Evolutionary conservation across 2,329 filamentous ascomycete species (phyloP).

Genomic region (Fusarium nisikadoi): DNA sequence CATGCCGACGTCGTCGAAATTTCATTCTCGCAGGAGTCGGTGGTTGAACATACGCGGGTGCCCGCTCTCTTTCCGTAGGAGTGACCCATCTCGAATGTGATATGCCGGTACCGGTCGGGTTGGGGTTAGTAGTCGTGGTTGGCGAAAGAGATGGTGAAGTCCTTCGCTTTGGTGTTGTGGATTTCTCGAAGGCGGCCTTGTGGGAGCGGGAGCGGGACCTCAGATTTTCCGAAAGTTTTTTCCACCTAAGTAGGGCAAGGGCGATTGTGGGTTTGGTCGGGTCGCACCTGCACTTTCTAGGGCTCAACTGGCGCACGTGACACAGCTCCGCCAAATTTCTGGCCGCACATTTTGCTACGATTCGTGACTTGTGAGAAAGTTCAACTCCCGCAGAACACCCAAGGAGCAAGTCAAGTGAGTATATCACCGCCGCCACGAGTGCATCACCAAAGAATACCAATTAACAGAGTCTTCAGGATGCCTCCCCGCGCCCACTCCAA

Average conservation of each 20-base stretch:
- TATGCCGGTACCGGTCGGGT: constrained; percentile 51
- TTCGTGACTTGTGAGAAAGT: constrained; percentile 44
- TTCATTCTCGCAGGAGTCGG: constrained; percentile 20
- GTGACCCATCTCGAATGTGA: constrained; percentile 81
- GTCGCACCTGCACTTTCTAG: constrained; percentile 39
- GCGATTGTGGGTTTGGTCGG: constrained; percentile 26
- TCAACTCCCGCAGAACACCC: constrained; percentile 51
- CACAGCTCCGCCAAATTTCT: constrained; percentile 44
- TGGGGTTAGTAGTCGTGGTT: constrained; percentile 58
- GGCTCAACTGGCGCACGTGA: constrained; percentile 49
- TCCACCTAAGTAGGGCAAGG: constrained; percentile 50
- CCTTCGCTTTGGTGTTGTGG: constrained; percentile 50
- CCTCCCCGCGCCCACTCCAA: constrained; percentile 83
- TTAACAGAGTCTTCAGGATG: constrained; percentile 51
- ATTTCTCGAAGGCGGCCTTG: constrained; percentile 52
- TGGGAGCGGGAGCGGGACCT: constrained; percentile 47
- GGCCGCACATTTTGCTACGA: constrained; percentile 48
- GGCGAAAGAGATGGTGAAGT: constrained; percentile 50
- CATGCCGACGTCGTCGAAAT: constrained; percentile 44
- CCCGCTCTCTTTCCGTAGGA: constrained; percentile 86
- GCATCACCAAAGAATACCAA: constrained; percentile 28
- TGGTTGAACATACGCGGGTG: constrained; percentile 75
- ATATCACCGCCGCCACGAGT: constrained; percentile 4
- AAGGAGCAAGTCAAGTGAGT: constrained; percentile 56
- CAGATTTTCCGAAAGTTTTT: constrained; percentile 51